Base-by-base conservation (phyloP, 1,284 basidiomycete genomes). In the Cronartium ribicola region DNA sequence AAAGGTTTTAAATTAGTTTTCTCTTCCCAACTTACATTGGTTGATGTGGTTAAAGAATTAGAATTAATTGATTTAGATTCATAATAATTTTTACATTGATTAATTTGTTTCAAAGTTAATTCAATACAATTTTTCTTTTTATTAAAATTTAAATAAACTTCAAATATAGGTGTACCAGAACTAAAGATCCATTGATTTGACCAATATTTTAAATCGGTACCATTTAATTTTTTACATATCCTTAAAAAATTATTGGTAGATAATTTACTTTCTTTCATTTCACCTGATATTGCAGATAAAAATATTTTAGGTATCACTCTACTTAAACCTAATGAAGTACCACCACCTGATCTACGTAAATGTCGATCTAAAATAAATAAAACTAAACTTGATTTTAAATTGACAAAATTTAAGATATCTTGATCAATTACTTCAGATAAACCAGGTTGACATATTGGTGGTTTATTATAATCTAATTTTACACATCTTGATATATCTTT, bases 121-220 rank as follows among this genome's bases (percentile, higher is more conserved):
- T 98, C 96, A 66, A 98, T 94, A 0, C 92, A 89, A 88, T 98
- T 94, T 83, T 94, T 95, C 84, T 98, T 98, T 77, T 94, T 86
- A 81, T 98, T 97, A 83, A 98, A 98, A 59, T 89, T 89, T 1
- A 95, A 93, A 51, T 88, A 87, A 81, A 98, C 90, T 0, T 87
- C 87, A 81, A 98, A 94, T 10, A 89, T 87, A 0, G 96, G 96
- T 80, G 94, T 97, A 4, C 96, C 96, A 80, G 92, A 95, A 13
- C 94, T 94, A 80, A 94, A 96, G 77, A 99, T 92, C 96, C 96
- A 98, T 81, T 98, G 95, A 80, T 98, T 93, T 37, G 92, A 90
- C 80, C 98, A 99, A 36, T 87, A 86, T 72, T 90, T 86, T 46
- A 93, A 86, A 17, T 78, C 78, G 29, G 64, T 75, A 22, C 82